Conservation (phyloP, 805 yeast species). For the Yamadazyma kitorensis region DNA sequence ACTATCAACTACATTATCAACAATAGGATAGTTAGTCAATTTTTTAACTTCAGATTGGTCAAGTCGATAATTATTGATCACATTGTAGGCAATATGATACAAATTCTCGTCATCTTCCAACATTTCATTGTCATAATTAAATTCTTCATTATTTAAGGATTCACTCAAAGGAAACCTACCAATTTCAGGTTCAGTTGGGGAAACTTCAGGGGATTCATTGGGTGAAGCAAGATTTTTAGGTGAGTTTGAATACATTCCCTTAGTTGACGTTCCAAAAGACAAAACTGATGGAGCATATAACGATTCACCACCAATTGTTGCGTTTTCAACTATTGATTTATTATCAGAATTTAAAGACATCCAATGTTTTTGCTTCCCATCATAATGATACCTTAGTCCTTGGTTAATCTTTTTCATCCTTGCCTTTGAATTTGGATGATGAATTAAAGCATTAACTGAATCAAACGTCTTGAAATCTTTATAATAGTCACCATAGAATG, state of each 20-base stretch:
- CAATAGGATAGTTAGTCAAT: constrained; percentile 41
- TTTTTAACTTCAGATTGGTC: constrained; percentile 33
- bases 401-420: constrained; percentile 70
- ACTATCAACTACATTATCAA: constrained; percentile 39
- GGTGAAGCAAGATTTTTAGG: constrained; percentile 17
- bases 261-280: constrained; percentile 27
- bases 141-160: constrained; percentile 18
- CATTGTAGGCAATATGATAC: constrained; percentile 30
- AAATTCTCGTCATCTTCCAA: constrained; percentile 38
- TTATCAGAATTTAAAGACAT: constrained; percentile 27
- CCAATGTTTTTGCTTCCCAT: constrained; percentile 87
- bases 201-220: constrained; percentile 6
- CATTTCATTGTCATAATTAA: constrained; percentile 30
- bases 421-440: constrained; percentile 65
- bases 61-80: constrained; percentile 30
- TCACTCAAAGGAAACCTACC: constrained; percentile 19
- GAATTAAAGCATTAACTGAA: constrained; percentile 66
- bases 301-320: constrained; percentile 11
- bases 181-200: constrained; percentile 6
- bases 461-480: constrained; percentile 78
- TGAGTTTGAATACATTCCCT: constrained; percentile 29
- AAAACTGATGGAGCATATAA: constrained; percentile 20
- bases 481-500: constrained; percentile 66
- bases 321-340: constrained; percentile 12
- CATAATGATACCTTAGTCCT: constrained; percentile 77